Evolutionary conservation across 2,329 filamentous ascomycete species (phyloP), one percentile per base, ranked within the genome.

Genomic region (Aspergillus awamori): DNA sequence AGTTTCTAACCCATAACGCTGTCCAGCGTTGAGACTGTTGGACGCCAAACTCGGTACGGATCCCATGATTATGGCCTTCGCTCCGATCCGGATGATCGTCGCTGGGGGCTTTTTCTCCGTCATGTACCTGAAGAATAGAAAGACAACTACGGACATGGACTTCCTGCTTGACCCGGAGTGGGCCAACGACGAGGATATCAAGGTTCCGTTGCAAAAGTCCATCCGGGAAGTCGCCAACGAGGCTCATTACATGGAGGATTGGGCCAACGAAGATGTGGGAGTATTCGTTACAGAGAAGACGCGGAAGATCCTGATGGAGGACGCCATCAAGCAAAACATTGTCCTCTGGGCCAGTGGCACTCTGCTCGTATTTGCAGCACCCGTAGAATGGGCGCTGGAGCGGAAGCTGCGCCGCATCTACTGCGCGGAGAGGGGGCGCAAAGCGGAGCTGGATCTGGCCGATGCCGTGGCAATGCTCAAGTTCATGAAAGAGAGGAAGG

Each of bases 301-400:
- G 11, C 20, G 61, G 33, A 17, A 61, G 20, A 17, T 13, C 13
- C 41, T 63, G 10, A 57, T 61, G 41, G 26, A 48, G 7, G 26
- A 47, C 8, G 61, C 61, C 8, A 30, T 51, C 4, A 58, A 55
- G 15, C 55, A 57, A 43, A 51, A 38, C 3, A 60, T 60, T 11
- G 47, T 26, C 33, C 45, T 61, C 28, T 59, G 47, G 17, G 57
- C 48, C 39, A 43, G 61, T 22, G 52, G 64, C 5, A 59, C 72
- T 49, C 55, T 76, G 5, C 61, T 65, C 15, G 57, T 74, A n/a
- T 66, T 74, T 15, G 74, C 73, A 1, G 72, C 67, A 8, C 73
- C 73, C 15, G 58, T 76, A 17, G 68, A 76, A 56, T 76, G 73
- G 74, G 71, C 73, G 1, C 64, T 76, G 4, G 73, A 76, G 59